Conservation (phyloP, 805 yeast species). For the Lipomyces lipofer region DNA sequence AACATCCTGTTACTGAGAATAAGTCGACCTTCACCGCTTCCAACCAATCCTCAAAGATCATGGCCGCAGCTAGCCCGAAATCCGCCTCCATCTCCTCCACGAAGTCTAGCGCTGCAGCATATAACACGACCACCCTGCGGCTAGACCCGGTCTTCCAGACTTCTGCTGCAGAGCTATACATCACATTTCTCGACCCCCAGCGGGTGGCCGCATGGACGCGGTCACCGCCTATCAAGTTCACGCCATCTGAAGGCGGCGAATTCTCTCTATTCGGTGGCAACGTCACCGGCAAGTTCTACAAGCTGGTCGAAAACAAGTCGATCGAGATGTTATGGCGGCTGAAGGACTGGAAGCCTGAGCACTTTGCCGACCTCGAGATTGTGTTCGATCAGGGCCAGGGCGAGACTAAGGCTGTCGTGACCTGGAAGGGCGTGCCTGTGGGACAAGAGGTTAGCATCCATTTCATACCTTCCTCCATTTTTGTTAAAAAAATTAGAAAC, state of each 20-base stretch:
- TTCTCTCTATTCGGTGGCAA: slow-evolving; percentile 86
- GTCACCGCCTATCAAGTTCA: slow-evolving; percentile 58
- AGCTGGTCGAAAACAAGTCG: slow-evolving; percentile 56
- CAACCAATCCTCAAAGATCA: slow-evolving; percentile 30
- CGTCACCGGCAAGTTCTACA: slow-evolving; percentile 66
- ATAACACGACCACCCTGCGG: slow-evolving; percentile 78
- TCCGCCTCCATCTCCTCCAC: slow-evolving; percentile 27
- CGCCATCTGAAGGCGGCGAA: slow-evolving; percentile 58
- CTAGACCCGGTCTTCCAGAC: slow-evolving; percentile 82
- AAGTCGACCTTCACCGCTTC: slow-evolving; percentile 58
- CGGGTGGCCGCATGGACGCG: slow-evolving; percentile 92
- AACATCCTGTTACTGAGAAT: slow-evolving; percentile 69
- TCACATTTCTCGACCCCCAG: slow-evolving; percentile 71
- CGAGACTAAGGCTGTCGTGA: slow-evolving; percentile 78
- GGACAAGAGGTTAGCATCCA: slow-evolving; percentile 70
- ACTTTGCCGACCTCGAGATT: slow-evolving; percentile 68
- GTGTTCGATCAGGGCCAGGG: slow-evolving; percentile 73
- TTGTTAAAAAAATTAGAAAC: neutral
- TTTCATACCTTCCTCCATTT: neutral
- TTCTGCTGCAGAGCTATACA: slow-evolving; percentile 79
- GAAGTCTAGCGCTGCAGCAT: slow-evolving; percentile 45
- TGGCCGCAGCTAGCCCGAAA: slow-evolving; percentile 26
- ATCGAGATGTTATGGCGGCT: slow-evolving; percentile 85
- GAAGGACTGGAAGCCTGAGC: slow-evolving; percentile 84
- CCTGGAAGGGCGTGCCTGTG: slow-evolving; percentile 85